Evolutionary conservation across 2,329 filamentous ascomycete genomes (phyloP).

Genomic region (Colletotrichum higginsianum): DNA sequence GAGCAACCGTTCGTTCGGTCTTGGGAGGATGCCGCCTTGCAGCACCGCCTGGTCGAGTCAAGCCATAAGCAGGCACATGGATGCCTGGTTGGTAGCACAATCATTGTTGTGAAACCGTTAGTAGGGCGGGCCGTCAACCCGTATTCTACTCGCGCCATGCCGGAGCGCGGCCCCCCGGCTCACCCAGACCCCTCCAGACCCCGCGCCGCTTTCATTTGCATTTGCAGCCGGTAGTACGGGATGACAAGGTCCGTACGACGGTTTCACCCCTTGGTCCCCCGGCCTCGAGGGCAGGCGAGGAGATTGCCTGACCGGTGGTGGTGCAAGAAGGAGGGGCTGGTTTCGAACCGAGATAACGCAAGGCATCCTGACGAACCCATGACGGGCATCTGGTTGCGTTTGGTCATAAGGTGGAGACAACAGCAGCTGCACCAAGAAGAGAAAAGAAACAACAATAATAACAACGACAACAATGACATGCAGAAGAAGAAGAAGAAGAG

Average conservation of each 20-base stretch:
- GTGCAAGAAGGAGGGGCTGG: slow-evolving; percentile 15
- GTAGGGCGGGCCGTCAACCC: neutral
- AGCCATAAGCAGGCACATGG: slow-evolving; percentile 2
- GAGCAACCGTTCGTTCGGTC: no score
- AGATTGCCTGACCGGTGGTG: slow-evolving; percentile 16
- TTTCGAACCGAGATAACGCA: slow-evolving; percentile 19
- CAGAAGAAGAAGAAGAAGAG: slow-evolving; percentile 16
- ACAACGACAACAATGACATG: no score
- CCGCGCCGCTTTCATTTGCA: slow-evolving; percentile 13
- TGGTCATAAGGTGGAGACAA: slow-evolving; percentile 7
- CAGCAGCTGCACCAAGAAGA: slow-evolving; percentile 18
- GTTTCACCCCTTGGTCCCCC: neutral
- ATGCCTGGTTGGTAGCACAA: slow-evolving; percentile 4
- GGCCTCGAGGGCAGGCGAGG: neutral
- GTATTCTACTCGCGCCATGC: slow-evolving; percentile 11
- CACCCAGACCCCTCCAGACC: slow-evolving; percentile 4
- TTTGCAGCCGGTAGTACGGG: slow-evolving; percentile 31
- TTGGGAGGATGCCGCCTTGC: neutral
- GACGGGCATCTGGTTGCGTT: slow-evolving; percentile 1
- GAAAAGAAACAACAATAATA: slow-evolving; percentile 15
- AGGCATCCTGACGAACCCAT: slow-evolving; percentile 22
- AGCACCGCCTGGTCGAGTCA: neutral
- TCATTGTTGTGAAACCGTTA: neutral
- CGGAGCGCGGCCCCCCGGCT: slow-evolving; percentile 12
- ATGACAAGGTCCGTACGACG: neutral